Base-by-base conservation (phyloP, 768 basidiomycete species). In the Calocera viscosa region DNA sequence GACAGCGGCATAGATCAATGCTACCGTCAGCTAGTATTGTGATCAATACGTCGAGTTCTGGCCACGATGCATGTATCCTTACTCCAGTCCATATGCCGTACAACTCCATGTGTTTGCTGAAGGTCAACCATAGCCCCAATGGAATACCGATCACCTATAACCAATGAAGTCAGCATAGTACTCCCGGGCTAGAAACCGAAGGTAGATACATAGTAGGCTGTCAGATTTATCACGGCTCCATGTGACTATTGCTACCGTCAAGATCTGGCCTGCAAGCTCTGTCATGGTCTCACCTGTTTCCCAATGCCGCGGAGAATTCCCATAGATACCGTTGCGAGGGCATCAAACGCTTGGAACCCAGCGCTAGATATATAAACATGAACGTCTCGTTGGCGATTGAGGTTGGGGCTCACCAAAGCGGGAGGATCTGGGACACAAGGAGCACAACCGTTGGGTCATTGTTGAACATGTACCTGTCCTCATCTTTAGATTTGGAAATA, bases 311-410 rank as follows among this genome's bases (percentile, higher is more conserved):
- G 82, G 65, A 98, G 80, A 68, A 96, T 84, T 1, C 94, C 94
- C 7, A 81, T 82, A 0, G 84, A 81, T 3, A 93, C 83, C 0
- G 82, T 86, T 1, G 82, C 74, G 12, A 85, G 79, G 0, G 87
- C 91, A 71, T 99, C 95, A 67, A 94, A 88, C 2, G 95, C 84
- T 75, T 96, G 89, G 80, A 87, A 89, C 30, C 87, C 84, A 28
- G 64, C 63, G 26, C 40, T 16, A 64, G 49, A 38, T 0, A 40
- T 14, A 12, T 33, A 14, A 67, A 47, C 19, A 38, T 19, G 19
- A n/a, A 47, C 33, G 22, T 14, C 22, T 65, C 0, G 49, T 14
- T 53, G 19, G 28, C 30, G n/a, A 24, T 39, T 3, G 22, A 11
- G 26, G 22, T 11, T 24, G 22, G 24, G 16, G 2, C 26, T 16